These are phyloP conservation scores for Fonsecaea multimorphosa DNA, from an alignment of 2,329 filamentous ascomycete genomes.

Conservation along the genomic window DNA sequence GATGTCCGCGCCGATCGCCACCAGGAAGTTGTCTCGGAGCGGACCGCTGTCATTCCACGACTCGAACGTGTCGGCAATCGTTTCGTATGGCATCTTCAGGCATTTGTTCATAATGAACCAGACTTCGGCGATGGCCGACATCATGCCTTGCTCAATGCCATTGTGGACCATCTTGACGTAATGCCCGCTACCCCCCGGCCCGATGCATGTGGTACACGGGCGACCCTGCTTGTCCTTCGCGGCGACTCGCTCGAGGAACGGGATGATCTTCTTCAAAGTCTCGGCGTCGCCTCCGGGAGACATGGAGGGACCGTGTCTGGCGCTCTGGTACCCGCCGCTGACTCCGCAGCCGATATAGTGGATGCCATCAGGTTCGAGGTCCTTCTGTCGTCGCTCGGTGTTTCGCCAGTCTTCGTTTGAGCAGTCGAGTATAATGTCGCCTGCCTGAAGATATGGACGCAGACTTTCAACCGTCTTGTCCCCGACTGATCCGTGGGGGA, in stretches of 20 bases:
- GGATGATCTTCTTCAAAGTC: constrained; percentile 64
- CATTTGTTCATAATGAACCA: constrained; percentile 68
- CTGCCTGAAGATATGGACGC: constrained; percentile 55
- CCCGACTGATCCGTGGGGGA: constrained; percentile 55
- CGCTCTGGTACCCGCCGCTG: constrained; percentile 72
- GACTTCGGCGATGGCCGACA: constrained; percentile 67
- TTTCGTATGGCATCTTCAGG: constrained; percentile 64
- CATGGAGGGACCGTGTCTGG: constrained; percentile 69
- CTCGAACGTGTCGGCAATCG: constrained; percentile 65
- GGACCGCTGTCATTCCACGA: constrained; percentile 64
- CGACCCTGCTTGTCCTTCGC: constrained; percentile 65
- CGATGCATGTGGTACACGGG: constrained; percentile 66
- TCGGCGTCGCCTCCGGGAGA: constrained; percentile 67
- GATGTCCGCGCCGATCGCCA: constrained; percentile 68
- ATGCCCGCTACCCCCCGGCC: constrained; percentile 69
- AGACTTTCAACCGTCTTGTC: constrained; percentile 48
- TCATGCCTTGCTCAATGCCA: constrained; percentile 75
- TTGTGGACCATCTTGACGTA: constrained; percentile 81
- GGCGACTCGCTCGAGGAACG: constrained; percentile 65
- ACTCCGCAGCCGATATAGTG: constrained; percentile 72
- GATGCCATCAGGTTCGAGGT: constrained; percentile 63
- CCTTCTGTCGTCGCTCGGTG: constrained; percentile 67
- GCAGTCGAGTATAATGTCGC: constrained; percentile 72
- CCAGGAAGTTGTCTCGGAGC: constrained; percentile 61
- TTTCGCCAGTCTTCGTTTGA: constrained; percentile 71